Base-by-base conservation (phyloP, 1,284 basidiomycete species). In the Peniophora sp. region DNA sequence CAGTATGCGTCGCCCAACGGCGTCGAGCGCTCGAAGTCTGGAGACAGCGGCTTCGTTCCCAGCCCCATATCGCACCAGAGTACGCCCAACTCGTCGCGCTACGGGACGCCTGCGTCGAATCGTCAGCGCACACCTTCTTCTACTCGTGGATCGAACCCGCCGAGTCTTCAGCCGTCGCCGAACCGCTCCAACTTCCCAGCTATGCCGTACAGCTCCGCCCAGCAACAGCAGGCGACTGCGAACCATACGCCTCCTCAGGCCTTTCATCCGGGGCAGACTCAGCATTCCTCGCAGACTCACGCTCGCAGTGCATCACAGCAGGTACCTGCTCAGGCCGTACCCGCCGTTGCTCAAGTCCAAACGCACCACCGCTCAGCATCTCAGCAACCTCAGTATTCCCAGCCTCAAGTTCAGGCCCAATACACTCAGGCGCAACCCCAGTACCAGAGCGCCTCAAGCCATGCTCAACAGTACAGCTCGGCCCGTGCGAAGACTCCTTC, bases 91-190 rank as follows among this genome's bases (percentile, higher is more conserved):
- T 41, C 38, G 8, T 41, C 38, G 38, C 19, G 55, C 55, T 3
- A 53, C 49, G 8, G 44, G 12, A 25, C 48, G 23, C 47, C 25
- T 41, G 20, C 38, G 39, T 41, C 48, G 17, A 23, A 6, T 23
- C 14, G 16, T 45, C 32, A 22, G 2, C 27, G 49, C n/a, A 50
- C 47, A 24, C 49, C 49, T 10, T 50, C 49, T 20, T 43, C 49
- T 45, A 32, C 17, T 11, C 43, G 19, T 34, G 25, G 14, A 41
- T 51, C 50, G 32, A 47, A 47, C 17, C 50, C 45, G 17, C 44
- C 45, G 17, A 20, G 32, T 27, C 45, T 47, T 16, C 45, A 47
- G 35, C 50, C 50, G 12, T 51, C 50, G 34, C 50, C 50, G 17
- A 20, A 47, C 19, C 35, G 36, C 10, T 11, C 35, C 16, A 44